These are phyloP conservation scores for Pinus taeda DNA, from an alignment of 75 land plant genomes.

Conservation along the genomic window DNA sequence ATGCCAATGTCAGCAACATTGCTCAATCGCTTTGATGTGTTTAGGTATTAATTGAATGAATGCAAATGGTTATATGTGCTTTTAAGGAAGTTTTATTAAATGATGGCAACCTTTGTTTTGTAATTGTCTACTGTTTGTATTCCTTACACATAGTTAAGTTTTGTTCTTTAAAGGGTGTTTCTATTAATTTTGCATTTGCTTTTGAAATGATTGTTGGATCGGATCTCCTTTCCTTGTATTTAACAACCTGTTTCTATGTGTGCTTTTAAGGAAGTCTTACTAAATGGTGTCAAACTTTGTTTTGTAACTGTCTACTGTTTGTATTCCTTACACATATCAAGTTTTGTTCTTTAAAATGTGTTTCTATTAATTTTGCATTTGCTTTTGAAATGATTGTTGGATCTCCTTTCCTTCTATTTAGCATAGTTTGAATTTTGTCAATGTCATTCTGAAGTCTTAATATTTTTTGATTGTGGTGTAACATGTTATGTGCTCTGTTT, in stretches of 20 bases:
- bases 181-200: not conserved
- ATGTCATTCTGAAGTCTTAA: not conserved
- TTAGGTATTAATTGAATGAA: not conserved
- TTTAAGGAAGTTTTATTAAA: not conserved
- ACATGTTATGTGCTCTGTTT: slow-evolving; percentile 3
- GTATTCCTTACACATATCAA: not conserved
- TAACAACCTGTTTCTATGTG: not conserved
- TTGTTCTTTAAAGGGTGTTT: not conserved
- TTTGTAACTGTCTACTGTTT: not conserved
- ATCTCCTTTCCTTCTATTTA: not conserved
- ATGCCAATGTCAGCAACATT: too few species aligned
- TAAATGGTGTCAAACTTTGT: too few species aligned
- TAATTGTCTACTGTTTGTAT: not conserved
- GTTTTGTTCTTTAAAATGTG: not conserved
- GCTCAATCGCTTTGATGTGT: too few species aligned
- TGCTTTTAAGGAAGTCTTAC: not conserved
- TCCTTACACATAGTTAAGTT: not conserved
- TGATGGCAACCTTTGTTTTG: not conserved
- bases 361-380: not conserved
- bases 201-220: not conserved
- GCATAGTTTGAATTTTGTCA: not conserved
- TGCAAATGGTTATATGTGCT: not conserved
- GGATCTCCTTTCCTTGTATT: not conserved
- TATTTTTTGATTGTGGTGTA: not conserved
- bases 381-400: not conserved